Evolutionary conservation across 1,284 basidiomycete species (phyloP).

Genomic region (Moesziomyces globuligerus): DNA sequence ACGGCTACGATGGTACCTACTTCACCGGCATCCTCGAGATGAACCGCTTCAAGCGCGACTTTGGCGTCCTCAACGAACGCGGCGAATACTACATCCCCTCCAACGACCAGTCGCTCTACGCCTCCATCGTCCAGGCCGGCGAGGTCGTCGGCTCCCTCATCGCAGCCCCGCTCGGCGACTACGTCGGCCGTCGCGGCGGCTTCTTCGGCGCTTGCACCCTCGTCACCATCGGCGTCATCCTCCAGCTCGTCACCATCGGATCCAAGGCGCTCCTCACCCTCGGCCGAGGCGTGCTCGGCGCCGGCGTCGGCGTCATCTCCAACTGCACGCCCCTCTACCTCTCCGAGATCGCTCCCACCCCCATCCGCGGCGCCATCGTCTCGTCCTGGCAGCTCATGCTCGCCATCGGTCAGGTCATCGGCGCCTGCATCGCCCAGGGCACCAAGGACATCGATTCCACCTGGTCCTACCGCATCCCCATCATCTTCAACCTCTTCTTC

Average conservation of each 20-base stretch:
- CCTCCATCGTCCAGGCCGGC: constrained; percentile 70
- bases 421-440: constrained; percentile 68
- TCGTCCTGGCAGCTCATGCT: constrained; percentile 70
- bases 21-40: constrained; percentile 67
- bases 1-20: constrained; percentile 67
- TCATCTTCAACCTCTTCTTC: constrained; percentile 69
- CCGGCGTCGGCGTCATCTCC: constrained; percentile 69
- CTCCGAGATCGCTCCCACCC: constrained; percentile 69
- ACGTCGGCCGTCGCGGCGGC: constrained; percentile 68
- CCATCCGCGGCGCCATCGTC: constrained; percentile 69
- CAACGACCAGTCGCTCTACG: constrained; percentile 58
- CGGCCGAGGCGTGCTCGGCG: constrained; percentile 69
- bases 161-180: constrained; percentile 69
- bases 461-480: constrained; percentile 67
- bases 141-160: constrained; percentile 69
- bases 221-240: constrained; percentile 67
- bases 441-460: constrained; percentile 52
- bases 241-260: constrained; percentile 68
- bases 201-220: constrained; percentile 65
- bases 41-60: constrained; percentile 54
- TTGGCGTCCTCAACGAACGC: constrained; percentile 55
- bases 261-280: constrained; percentile 67
- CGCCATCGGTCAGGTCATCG: constrained; percentile 70
- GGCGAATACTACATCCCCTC: constrained; percentile 53
- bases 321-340: constrained; percentile 69